Evolutionary conservation across 2,329 filamentous ascomycete species (phyloP).

Genomic region (Rutstroemia sp.): DNA sequence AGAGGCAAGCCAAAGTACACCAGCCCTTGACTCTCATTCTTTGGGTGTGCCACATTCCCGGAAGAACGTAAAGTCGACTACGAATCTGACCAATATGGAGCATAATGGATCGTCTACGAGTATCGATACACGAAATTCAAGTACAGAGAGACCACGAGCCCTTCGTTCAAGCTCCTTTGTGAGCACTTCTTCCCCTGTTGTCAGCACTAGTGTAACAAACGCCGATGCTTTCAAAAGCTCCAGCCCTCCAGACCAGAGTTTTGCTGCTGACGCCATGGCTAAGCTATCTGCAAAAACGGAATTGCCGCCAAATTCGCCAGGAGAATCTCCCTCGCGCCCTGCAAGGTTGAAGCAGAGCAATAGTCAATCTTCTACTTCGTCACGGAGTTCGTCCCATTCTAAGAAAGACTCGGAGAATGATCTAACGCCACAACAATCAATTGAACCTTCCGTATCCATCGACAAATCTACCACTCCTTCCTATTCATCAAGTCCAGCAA

Average conservation of each 20-base stretch:
- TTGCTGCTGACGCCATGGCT: slow-evolving; percentile 59
- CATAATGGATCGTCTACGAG: slow-evolving; percentile 40
- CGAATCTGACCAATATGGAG: slow-evolving; percentile 22
- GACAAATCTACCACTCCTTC: slow-evolving; percentile 14
- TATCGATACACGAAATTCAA: slow-evolving; percentile 38
- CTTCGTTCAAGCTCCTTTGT: slow-evolving; percentile 58
- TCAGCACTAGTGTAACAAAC: slow-evolving; percentile 59
- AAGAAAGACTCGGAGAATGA: slow-evolving; percentile 31
- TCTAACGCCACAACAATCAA: slow-evolving; percentile 25
- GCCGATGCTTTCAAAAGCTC: slow-evolving; percentile 55
- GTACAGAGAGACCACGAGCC: slow-evolving; percentile 41
- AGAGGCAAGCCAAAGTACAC: slow-evolving; percentile 50
- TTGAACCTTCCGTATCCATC: slow-evolving; percentile 10
- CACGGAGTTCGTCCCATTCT: slow-evolving; percentile 31
- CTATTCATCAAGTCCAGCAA: slow-evolving; percentile 28
- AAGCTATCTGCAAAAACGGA: slow-evolving; percentile 57
- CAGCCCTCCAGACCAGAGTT: slow-evolving; percentile 45
- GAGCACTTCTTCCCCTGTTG: slow-evolving; percentile 53
- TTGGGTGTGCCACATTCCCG: slow-evolving; percentile 43
- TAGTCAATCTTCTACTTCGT: slow-evolving; percentile 45
- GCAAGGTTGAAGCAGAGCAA: slow-evolving; percentile 35
- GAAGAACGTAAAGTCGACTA: slow-evolving; percentile 31
- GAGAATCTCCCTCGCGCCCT: slow-evolving; percentile 35
- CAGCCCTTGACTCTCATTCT: slow-evolving; percentile 35
- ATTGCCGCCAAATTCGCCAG: slow-evolving; percentile 42